Percentiles rank a stretch among this genome's conserved stretches.
Conservation (phyloP, 2,329 filamentous ascomycete genomes). For the Stagonosporopsis cucurbitacearum region DNA sequence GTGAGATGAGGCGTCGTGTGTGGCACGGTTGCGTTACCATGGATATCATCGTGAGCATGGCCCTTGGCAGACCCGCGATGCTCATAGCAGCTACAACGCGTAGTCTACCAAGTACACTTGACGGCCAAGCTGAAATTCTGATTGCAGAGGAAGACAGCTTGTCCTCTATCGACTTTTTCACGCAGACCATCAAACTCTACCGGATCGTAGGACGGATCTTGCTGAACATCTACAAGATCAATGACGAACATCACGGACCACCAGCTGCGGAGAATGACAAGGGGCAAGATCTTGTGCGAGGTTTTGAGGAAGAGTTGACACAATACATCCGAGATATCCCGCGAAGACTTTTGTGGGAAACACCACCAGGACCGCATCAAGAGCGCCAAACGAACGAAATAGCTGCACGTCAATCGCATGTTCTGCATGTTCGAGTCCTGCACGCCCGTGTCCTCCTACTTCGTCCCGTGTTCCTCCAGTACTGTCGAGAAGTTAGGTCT, state of each 20-base stretch:
- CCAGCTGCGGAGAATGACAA: background rate
- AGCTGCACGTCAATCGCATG: conserved; percentile 10
- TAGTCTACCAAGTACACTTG: conserved; percentile 2
- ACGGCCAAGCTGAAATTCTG: background rate
- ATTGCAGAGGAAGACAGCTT: background rate
- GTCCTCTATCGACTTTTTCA: conserved; percentile 13
- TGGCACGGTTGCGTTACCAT: conserved; percentile 17
- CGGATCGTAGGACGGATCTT: conserved; percentile 14
- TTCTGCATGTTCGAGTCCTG: conserved; percentile 14
- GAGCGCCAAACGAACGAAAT: background rate
- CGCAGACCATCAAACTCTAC: conserved; percentile 9
- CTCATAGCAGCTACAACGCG: conserved; percentile 5
- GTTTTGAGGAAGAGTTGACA: conserved; percentile 1
- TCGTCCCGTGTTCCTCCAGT: conserved; percentile 2
- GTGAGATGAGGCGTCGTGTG: conserved; percentile 11
- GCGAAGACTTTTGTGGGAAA: background rate
- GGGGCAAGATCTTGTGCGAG: background rate
- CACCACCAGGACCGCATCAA: background rate
- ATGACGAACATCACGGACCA: background rate
- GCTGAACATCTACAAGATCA: conserved; percentile 10
- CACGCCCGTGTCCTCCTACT: conserved; percentile 7
- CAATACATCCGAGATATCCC: background rate
- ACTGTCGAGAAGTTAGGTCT: background rate
- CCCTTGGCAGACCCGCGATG: conserved; percentile 19
- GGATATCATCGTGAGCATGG: conserved; percentile 20